Evolutionary conservation across 257 asterid species (phyloP).

Genomic region (Fraxinus quadrangulata): DNA sequence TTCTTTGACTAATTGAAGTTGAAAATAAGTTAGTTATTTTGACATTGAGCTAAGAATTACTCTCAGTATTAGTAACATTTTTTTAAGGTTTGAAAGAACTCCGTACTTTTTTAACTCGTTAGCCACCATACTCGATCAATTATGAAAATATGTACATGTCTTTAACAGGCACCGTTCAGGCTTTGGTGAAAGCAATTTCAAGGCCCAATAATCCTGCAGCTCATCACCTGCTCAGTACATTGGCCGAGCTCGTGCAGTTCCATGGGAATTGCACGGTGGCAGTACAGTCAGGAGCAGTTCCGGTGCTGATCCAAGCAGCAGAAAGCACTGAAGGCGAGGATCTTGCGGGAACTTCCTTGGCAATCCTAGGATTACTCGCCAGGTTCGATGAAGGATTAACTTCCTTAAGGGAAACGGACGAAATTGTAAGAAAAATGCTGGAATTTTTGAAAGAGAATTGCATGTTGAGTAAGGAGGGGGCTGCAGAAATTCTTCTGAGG

Average conservation of each 20-base stretch:
- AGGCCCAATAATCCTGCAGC: slow-evolving; percentile 43
- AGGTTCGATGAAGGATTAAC: slow-evolving; percentile 73
- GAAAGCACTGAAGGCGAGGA: slow-evolving; percentile 50
- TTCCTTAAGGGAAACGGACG: slow-evolving; percentile 43
- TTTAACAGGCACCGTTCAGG: slow-evolving; percentile 21
- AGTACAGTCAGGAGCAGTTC: slow-evolving; percentile 58
- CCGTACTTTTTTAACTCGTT: too few species aligned
- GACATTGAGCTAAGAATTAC: too few species aligned
- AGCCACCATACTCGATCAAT: too few species aligned
- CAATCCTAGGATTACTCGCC: slow-evolving; percentile 53
- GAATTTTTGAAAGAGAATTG: slow-evolving; percentile 52
- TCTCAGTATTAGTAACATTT: too few species aligned
- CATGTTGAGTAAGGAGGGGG: slow-evolving; percentile 71
- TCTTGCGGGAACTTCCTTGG: slow-evolving; percentile 61
- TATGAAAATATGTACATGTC: too few species aligned
- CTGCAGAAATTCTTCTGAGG: slow-evolving; percentile 59
- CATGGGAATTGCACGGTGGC: slow-evolving; percentile 87
- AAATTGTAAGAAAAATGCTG: slow-evolving; percentile 43
- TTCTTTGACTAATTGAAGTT: too few species aligned
- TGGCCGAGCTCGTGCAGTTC: slow-evolving; percentile 74
- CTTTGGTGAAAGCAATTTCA: slow-evolving; percentile 49
- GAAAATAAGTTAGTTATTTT: too few species aligned
- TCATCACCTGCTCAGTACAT: slow-evolving; percentile 67
- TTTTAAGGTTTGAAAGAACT: too few species aligned
- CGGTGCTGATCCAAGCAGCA: slow-evolving; percentile 44